Evolutionary conservation across 2,329 filamentous ascomycete genomes (phyloP).

Genomic region (Cryphonectria parasitica): DNA sequence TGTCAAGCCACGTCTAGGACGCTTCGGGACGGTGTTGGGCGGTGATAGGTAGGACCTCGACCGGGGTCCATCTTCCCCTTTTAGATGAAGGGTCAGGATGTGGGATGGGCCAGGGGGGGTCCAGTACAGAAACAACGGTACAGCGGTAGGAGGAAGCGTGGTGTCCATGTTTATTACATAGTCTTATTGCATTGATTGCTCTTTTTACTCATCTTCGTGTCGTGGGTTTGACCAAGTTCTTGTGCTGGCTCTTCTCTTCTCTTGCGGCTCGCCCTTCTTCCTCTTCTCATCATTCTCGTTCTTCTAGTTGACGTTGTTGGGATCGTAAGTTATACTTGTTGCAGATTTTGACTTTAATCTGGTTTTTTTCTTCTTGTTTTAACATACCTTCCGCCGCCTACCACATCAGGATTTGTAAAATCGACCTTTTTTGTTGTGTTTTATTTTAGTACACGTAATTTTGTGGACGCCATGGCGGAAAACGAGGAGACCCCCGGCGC

Average conservation of each 20-base stretch:
- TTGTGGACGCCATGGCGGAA: constrained; percentile 32
- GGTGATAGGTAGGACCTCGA: neutral
- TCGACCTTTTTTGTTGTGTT: neutral
- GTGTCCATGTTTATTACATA: constrained; percentile 3
- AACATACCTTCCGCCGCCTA: neutral
- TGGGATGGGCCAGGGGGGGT: neutral
- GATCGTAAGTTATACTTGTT: neutral
- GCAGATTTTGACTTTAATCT: neutral
- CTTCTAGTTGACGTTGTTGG: neutral
- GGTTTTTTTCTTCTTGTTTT: no score
- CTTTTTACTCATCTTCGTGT: neutral
- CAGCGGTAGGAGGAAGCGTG: neutral
- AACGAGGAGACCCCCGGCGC: constrained; percentile 35
- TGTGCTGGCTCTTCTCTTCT: neutral
- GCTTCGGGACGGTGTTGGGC: neutral
- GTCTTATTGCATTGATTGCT: neutral
- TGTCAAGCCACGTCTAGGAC: constrained; percentile 13
- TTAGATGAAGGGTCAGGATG: constrained; percentile 1
- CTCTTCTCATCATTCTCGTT: neutral
- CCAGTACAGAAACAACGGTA: neutral
- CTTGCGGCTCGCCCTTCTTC: neutral
- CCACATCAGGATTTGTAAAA: neutral
- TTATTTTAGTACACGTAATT: neutral
- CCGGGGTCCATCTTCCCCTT: neutral
- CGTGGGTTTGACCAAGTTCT: neutral